Conservation (phyloP, 805 yeast species). For the Wickerhamomyces bisporus region DNA sequence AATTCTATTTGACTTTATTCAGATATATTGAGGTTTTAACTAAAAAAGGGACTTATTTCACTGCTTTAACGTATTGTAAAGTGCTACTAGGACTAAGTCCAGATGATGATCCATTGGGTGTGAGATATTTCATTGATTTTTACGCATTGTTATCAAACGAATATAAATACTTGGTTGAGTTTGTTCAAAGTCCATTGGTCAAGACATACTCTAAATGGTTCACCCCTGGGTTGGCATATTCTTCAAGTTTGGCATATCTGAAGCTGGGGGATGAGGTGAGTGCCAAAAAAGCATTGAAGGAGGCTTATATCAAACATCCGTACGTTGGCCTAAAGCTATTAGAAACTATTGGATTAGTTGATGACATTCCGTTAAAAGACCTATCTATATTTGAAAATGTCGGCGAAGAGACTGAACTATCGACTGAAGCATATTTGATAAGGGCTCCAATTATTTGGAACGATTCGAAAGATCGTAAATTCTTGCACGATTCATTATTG, state of each 20-base stretch:
- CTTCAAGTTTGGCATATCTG: conserved; percentile 59
- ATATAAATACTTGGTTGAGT: conserved; percentile 52
- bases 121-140: conserved; percentile 75
- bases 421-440: conserved; percentile 53
- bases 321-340: conserved; percentile 48
- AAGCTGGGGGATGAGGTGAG: conserved; percentile 32
- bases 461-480: conserved; percentile 38
- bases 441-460: conserved; percentile 55
- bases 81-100: conserved; percentile 66
- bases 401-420: conserved; percentile 29
- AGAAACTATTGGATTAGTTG: conserved; percentile 36
- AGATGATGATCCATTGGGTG: conserved; percentile 79
- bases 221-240: conserved; percentile 67
- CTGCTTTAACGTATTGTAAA: conserved; percentile 75
- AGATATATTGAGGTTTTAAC: conserved; percentile 66
- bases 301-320: conserved; percentile 55
- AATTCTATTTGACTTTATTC: conserved; percentile 68
- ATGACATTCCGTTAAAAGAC: conserved; percentile 25
- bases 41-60: conserved; percentile 69
- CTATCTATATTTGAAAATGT: conserved; percentile 19
- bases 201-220: conserved; percentile 60
- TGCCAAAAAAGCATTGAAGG: conserved; percentile 44
- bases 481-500: conserved; percentile 40
- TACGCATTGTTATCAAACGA: conserved; percentile 67
- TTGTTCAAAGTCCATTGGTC: conserved; percentile 51